phyloP scores from a whole-genome alignment of 2,329 filamentous ascomycete species.

The Paraconiothyrium sp. region DNA sequence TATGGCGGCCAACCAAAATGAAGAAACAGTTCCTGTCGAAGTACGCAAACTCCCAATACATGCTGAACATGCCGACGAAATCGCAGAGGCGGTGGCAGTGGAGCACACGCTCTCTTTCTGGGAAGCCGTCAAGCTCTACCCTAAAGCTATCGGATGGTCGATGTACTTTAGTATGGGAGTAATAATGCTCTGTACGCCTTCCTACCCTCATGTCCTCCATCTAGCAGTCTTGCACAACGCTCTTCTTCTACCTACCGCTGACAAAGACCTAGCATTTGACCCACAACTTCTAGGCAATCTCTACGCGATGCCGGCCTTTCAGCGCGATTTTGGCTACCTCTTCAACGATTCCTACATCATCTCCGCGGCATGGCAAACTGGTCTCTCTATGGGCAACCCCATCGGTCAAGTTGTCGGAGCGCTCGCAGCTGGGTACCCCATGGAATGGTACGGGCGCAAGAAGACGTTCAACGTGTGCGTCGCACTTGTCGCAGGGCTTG shows the following conservation, averaged over 20 bases:
- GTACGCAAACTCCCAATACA: slow-evolving; percentile 29
- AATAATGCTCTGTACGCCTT: slow-evolving; percentile 61
- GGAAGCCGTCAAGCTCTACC: slow-evolving; percentile 55
- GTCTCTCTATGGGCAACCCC: slow-evolving; percentile 61
- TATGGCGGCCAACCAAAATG: slow-evolving; percentile 16
- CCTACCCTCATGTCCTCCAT: background rate
- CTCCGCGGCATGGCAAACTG: slow-evolving; percentile 52
- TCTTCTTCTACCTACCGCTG: no score
- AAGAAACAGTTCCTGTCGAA: slow-evolving; percentile 18
- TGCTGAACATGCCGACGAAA: slow-evolving; percentile 36
- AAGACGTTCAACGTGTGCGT: slow-evolving; percentile 34
- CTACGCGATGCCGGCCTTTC: slow-evolving; percentile 68
- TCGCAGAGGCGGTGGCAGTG: slow-evolving; percentile 44
- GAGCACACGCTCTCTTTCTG: slow-evolving; percentile 50
- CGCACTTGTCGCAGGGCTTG: slow-evolving; percentile 50
- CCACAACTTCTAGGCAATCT: slow-evolving; percentile 71
- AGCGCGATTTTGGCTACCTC: slow-evolving; percentile 64
- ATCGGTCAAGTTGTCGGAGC: slow-evolving; percentile 67
- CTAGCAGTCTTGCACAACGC: background rate
- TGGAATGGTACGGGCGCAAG: slow-evolving; percentile 50
- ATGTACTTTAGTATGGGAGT: slow-evolving; percentile 68
- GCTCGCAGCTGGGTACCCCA: slow-evolving; percentile 52
- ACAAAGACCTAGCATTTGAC: slow-evolving; percentile 60
- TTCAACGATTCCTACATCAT: slow-evolving; percentile 56
- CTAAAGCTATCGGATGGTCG: slow-evolving; percentile 63